Base-by-base conservation (phyloP, 768 basidiomycete genomes). In the Tulasnella sp. region DNA sequence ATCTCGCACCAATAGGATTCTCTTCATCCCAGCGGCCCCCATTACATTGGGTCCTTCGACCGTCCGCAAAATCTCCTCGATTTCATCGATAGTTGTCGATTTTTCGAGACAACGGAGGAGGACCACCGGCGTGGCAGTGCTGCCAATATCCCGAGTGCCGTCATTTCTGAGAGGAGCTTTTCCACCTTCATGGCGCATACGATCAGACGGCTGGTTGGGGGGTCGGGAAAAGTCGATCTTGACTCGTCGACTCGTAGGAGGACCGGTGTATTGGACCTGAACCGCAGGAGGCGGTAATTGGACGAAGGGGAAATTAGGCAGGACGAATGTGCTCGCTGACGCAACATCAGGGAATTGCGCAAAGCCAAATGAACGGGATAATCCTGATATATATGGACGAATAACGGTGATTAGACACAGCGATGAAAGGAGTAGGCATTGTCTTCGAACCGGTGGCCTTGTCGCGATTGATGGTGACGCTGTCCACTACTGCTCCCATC, bases 151-250 rank as follows among this genome's bases (percentile, higher is more conserved):
- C 53, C 92, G 78, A 53, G 89, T 97, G 2, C 96, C 96, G 64
- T 99, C 96, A 65, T 94, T 98, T 68, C 75, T 67, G 56, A 82
- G 81, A 54, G 80, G 79, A 62, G 49, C 61, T 62, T 80, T 59
- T 59, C 83, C 83, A 48, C 80, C 77, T 25, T 32, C 39, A 21
- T 15, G 23, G 17, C 23, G 52, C 21, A 34, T 23, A 17, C n/a
- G 17, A 21, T 32, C 32, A 15, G 42, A 48, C 19, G 46, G 45
- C 37, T 84, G 86, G 27, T 79, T 77, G 25, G 84, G 84, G 62
- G 84, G 87, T 70, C 90, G 82, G 2, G 93, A 91, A 67, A 87
- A 99, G 70, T 99, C 93, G 65, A 99, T 89, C 71, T 94, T 94
- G 66, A 94, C 84, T 62, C 89, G 76, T 48, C 87, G 82, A n/a